Base-by-base conservation (phyloP, 139 green algal species). In the Diplosphaera chodatii region DNA sequence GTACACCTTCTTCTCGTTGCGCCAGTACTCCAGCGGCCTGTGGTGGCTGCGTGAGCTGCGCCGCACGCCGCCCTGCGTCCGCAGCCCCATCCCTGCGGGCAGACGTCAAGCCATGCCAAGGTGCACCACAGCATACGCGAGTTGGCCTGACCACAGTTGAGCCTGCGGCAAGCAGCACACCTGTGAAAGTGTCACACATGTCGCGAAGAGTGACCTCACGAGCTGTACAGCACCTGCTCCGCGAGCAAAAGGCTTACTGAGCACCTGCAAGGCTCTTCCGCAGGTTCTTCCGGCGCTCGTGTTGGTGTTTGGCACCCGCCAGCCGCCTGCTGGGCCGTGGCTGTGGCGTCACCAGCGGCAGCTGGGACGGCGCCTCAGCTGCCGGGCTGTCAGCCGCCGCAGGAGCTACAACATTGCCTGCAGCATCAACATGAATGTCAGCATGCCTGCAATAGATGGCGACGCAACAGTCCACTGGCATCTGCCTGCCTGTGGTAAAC, bases 11-110 rank as follows among this genome's bases (percentile, higher is more conserved):
- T 64, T 64, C 76, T 88, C 83, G 29, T 82, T 84, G 13, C 83
- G 79, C 83, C 83, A 88, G 70, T 84, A 88, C 67, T 88, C 66
- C 74, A 88, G 33, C 4, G 83, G 83, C 0, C 69, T 63, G 18
- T 77, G 63, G 1, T 71, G 74, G 20, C 40, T 40, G 4, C 83
- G 77, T 0, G 76, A 79, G 74, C 80, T 87, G 27, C 76, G 78
- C 31, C 83, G 75, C 30, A 66, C 40, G 3, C 80, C 80, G 27
- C 30, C n/a, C 37, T 63, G 55, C 37, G 69, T 63, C 66, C 83
- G 68, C 37, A 83, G 55, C 22, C 82, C 82, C 15, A 63, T 56
- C 20, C 73, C 82, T 87, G 74, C 28, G 40, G 40, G 21, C 59
- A 23, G 8, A 16, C 55, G 18, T 28, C 70, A 75, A 4, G n/a